These are phyloP conservation scores for Pseudocercospora eumusae DNA, from an alignment of 2,329 filamentous ascomycete species.

Conservation along the genomic window DNA sequence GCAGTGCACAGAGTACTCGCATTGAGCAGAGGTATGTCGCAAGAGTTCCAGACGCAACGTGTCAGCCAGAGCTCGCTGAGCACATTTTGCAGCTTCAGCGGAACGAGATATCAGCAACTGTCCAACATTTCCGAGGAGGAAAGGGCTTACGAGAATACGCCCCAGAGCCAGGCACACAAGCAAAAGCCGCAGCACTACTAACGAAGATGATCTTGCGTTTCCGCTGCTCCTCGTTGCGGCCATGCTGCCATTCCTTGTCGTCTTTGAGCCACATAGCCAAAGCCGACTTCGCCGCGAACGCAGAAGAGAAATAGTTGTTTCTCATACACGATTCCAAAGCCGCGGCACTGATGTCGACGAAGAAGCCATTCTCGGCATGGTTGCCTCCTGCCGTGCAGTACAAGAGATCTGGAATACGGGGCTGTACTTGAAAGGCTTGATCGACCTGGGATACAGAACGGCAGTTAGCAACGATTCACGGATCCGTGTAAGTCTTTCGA, in stretches of 20 bases:
- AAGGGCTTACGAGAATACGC: slow-evolving; percentile 2
- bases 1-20: slow-evolving; percentile 1
- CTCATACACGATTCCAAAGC: slow-evolving; percentile 4
- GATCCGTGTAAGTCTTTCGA: no score
- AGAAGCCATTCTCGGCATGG: slow-evolving; percentile 2
- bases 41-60: slow-evolving; percentile 4
- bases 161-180: slow-evolving; percentile 1
- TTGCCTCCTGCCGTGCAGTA: slow-evolving; percentile 1
- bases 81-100: slow-evolving; percentile 1
- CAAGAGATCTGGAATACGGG: background rate
- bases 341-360: background rate
- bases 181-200: slow-evolving; percentile 4
- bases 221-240: background rate
- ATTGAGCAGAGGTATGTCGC: background rate
- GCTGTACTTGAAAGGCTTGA: background rate
- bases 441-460: no score
- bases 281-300: background rate
- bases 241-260: background rate
- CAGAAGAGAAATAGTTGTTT: slow-evolving; percentile 8
- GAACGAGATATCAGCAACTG: no score
- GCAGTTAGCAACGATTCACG: no score
- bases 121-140: background rate
- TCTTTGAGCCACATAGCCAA: background rate
- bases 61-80: slow-evolving; percentile 5
- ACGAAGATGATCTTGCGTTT: background rate